Conservation (phyloP, 75 land plant genomes). For the Cunninghamia lanceolata region DNA sequence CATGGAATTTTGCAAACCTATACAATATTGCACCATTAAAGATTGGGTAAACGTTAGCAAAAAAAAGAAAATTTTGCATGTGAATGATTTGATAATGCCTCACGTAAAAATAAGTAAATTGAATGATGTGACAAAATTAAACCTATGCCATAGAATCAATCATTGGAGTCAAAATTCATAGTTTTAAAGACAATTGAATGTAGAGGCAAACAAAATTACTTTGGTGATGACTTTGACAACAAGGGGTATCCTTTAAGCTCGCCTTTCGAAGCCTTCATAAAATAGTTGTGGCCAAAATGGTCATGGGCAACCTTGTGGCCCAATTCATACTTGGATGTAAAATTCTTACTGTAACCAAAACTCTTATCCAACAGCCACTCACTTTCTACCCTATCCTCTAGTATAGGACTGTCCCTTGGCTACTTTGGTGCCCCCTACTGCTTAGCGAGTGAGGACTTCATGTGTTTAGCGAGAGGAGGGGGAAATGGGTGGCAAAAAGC, state of each 20-base stretch:
- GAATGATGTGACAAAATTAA: too few relatives aligned
- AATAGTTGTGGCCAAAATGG: constrained; percentile 55
- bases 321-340: constrained; percentile 46
- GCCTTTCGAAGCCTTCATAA: constrained; percentile 35
- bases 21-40: too few relatives aligned
- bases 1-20: too few relatives aligned
- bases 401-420: constrained; percentile 65
- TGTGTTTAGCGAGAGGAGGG: constrained; percentile 84
- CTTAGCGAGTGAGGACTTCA: constrained; percentile 47
- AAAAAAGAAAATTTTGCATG: too few relatives aligned
- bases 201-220: constrained; percentile 8
- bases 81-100: too few relatives aligned
- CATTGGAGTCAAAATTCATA: background rate
- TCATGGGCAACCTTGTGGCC: constrained; percentile 56
- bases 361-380: constrained; percentile 43
- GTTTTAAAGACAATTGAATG: background rate
- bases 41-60: too few relatives aligned
- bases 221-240: constrained; percentile 56
- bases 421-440: constrained; percentile 35
- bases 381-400: constrained; percentile 40
- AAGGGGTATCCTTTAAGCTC: constrained; percentile 43
- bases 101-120: too few relatives aligned
- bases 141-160: background rate
- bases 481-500: too few relatives aligned
- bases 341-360: constrained; percentile 48